These are phyloP conservation scores for Auricularia sp. DNA, from an alignment of 768 basidiomycete species.

Conservation along the genomic window DNA sequence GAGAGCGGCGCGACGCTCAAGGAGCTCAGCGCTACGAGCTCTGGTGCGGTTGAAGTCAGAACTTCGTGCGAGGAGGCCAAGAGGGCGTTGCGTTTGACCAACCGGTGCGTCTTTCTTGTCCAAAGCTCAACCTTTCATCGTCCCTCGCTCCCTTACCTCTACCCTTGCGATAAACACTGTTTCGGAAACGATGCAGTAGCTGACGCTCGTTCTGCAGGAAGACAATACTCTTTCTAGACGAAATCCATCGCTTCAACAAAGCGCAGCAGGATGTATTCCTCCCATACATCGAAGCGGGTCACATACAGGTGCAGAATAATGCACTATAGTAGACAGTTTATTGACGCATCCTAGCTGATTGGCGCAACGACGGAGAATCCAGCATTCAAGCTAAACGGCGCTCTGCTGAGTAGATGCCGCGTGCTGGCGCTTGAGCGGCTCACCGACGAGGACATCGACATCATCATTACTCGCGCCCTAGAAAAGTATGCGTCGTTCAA, in stretches of 20 bases:
- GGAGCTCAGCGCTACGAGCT: constrained; percentile 67
- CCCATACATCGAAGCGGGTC: constrained; percentile 71
- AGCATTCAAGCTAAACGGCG: constrained; percentile 69
- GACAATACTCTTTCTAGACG: constrained; percentile 74
- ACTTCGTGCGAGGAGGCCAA: constrained; percentile 71
- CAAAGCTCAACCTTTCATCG: too few relatives aligned
- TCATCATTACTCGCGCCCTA: constrained; percentile 49
- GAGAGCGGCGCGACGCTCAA: constrained; percentile 53
- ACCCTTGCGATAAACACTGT: too few relatives aligned
- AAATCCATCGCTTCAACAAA: constrained; percentile 73
- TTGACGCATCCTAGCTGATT: constrained; percentile 38
- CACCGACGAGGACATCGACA: constrained; percentile 47
- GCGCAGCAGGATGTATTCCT: constrained; percentile 74
- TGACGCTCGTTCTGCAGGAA: constrained; percentile 31
- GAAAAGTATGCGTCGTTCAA: constrained; percentile 14
- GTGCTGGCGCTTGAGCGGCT: constrained; percentile 68
- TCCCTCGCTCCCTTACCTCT: too few relatives aligned
- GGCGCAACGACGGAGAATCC: constrained; percentile 89
- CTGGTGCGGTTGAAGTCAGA: constrained; percentile 60
- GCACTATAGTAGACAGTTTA: neutral
- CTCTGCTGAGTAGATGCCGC: constrained; percentile 66
- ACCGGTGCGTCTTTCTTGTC: constrained; percentile 34
- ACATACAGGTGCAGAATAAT: constrained; percentile 42
- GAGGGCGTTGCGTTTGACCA: constrained; percentile 49
- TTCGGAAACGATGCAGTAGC: neutral